Percentiles rank a stretch among this genome's conserved stretches.
phyloP scores from a whole-genome alignment of 2,329 filamentous ascomycete genomes.

The Leptographium galeiforme region DNA sequence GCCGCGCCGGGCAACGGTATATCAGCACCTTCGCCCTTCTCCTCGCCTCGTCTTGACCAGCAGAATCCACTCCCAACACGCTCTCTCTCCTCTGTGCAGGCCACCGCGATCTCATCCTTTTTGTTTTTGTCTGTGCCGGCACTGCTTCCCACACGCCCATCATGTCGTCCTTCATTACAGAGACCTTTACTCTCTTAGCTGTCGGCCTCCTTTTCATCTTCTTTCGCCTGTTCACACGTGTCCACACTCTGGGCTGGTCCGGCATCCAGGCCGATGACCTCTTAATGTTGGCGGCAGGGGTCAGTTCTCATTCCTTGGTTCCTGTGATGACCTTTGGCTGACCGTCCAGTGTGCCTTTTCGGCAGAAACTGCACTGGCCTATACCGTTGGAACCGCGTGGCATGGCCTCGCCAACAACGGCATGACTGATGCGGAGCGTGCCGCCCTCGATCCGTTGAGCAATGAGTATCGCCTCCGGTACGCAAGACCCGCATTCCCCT shows the following conservation, averaged over 20 bases:
- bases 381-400: conserved; percentile 16
- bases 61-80: not conserved
- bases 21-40: not conserved
- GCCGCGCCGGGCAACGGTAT: not conserved
- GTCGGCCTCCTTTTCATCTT: conserved; percentile 35
- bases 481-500: not conserved
- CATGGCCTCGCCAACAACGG: conserved; percentile 20
- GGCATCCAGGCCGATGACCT: conserved; percentile 46
- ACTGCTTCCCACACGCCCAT: not conserved
- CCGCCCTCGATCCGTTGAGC: conserved; percentile 14
- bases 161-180: conserved; percentile 22
- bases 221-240: conserved; percentile 35
- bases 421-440: conserved; percentile 18
- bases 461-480: conserved; percentile 18
- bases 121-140: not conserved
- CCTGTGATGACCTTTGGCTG: not conserved
- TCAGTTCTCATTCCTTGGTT: conserved; percentile 17
- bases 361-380: conserved; percentile 17
- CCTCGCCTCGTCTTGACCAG: not conserved
- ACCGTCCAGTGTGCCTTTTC: conserved; percentile 7
- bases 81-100: not conserved
- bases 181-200: conserved; percentile 36
- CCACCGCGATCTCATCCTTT: not conserved
- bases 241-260: conserved; percentile 30
- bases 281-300: conserved; percentile 39